Conservation (phyloP, 1,139 yeast species). For the Diutina sp. region DNA sequence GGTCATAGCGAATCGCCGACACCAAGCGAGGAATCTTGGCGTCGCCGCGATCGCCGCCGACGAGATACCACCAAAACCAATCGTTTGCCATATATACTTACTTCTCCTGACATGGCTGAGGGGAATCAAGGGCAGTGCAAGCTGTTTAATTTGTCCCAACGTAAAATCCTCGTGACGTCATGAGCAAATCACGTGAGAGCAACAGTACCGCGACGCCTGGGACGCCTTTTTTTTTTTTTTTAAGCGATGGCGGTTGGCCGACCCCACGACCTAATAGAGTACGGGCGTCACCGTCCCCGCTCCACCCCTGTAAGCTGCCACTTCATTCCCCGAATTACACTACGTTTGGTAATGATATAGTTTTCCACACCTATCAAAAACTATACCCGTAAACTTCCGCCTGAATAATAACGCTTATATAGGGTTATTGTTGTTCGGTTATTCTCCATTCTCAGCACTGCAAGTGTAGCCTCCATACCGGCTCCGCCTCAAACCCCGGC, state of each 20-base stretch:
- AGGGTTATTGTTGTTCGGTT: too few species aligned
- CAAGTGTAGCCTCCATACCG: neutral
- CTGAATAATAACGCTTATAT: too few species aligned
- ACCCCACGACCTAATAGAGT: too few species aligned
- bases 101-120: conserved; percentile 14
- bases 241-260: too few species aligned
- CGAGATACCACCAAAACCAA: neutral
- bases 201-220: neutral
- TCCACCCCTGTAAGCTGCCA: too few species aligned
- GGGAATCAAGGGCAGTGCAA: neutral
- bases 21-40: neutral
- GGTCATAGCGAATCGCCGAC: neutral
- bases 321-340: too few species aligned
- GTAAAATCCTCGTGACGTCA: neutral
- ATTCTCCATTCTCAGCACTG: neutral
- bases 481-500: neutral
- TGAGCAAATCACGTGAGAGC: neutral
- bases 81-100: conserved; percentile 9
- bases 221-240: too few species aligned
- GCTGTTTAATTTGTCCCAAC: neutral
- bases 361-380: too few species aligned
- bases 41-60: neutral
- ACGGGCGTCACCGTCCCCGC: too few species aligned
- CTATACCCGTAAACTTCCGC: too few species aligned
- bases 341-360: too few species aligned